These are phyloP conservation scores for Aquilaria sinensis DNA, from an alignment of 345 rosid genomes.

Conservation along the genomic window DNA sequence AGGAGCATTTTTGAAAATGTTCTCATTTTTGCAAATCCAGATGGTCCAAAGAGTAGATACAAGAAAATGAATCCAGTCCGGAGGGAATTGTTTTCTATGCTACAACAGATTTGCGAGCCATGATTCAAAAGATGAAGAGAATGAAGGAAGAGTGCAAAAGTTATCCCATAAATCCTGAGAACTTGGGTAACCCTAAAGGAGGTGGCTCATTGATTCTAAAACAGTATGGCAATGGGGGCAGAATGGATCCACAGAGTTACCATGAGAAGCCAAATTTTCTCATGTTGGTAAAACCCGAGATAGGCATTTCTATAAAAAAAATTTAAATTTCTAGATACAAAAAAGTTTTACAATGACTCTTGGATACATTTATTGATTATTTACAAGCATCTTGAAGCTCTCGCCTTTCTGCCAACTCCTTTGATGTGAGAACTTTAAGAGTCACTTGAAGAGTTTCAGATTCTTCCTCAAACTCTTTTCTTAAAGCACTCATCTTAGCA, in stretches of 20 bases:
- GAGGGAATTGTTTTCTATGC: too few relatives aligned
- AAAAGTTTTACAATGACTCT: too few relatives aligned
- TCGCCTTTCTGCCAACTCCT: slow-evolving; percentile 13
- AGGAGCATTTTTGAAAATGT: slow-evolving; percentile 4
- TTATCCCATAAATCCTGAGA: background rate
- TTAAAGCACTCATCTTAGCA: slow-evolving; percentile 13
- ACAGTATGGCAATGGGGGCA: too few relatives aligned
- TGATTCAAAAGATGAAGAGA: too few relatives aligned
- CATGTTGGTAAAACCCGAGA: background rate
- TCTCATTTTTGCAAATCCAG: slow-evolving; percentile 5
- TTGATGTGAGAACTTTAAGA: background rate
- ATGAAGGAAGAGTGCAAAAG: too few relatives aligned
- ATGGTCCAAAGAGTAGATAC: too few relatives aligned
- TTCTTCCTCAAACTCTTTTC: slow-evolving; percentile 18
- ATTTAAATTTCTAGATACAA: background rate
- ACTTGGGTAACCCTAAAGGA: background rate
- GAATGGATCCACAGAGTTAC: too few relatives aligned
- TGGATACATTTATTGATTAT: slow-evolving; percentile 19
- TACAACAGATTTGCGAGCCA: too few relatives aligned
- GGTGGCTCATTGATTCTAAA: too few relatives aligned
- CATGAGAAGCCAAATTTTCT: too few relatives aligned
- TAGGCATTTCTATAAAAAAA: slow-evolving; percentile 9
- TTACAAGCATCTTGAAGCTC: slow-evolving; percentile 30
- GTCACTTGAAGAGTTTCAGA: slow-evolving; percentile 11
- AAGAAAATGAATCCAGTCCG: too few relatives aligned